These are phyloP conservation scores for Eutypella sp. DNA, from an alignment of 2,329 filamentous ascomycete species.

Conservation along the genomic window DNA sequence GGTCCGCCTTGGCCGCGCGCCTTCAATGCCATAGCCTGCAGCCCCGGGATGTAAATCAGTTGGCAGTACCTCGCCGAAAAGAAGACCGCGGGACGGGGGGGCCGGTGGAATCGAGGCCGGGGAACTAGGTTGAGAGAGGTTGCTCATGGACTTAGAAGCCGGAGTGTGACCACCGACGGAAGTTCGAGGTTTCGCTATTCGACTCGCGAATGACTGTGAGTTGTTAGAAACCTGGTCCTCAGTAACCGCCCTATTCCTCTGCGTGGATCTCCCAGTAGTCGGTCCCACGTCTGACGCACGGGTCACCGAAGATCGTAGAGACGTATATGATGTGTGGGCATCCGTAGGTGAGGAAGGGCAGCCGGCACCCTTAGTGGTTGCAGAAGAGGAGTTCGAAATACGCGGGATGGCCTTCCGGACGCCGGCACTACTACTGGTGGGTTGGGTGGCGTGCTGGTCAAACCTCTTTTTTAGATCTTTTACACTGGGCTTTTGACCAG, in stretches of 20 bases:
- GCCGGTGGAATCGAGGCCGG: constrained; percentile 19
- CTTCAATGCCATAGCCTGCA: constrained; percentile 57
- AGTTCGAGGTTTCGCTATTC: constrained; percentile 48
- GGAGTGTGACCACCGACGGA: constrained; percentile 29
- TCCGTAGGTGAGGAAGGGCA: constrained; percentile 19
- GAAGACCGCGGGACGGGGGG: constrained; percentile 43
- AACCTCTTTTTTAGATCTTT: constrained; percentile 77
- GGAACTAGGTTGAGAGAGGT: constrained; percentile 31
- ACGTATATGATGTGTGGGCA: constrained; percentile 36
- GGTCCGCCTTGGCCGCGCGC: constrained; percentile 52
- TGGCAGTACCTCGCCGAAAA: constrained; percentile 73
- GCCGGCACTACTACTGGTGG: constrained; percentile 24
- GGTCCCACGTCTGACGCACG: constrained; percentile 26
- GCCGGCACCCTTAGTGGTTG: constrained; percentile 25
- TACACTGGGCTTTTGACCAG: constrained; percentile 58
- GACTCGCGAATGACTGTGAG: constrained; percentile 55
- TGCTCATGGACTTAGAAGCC: constrained; percentile 40
- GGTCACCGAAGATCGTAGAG: constrained; percentile 33
- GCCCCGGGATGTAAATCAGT: constrained; percentile 48
- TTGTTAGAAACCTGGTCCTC: constrained; percentile 50
- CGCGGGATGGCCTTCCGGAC: constrained; percentile 31
- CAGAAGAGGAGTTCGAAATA: constrained; percentile 27
- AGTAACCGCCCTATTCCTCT: constrained; percentile 41
- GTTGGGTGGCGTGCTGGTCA: constrained; percentile 51
- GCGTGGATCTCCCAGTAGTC: constrained; percentile 29